Base-by-base conservation (phyloP, 352 stramenopile species). In the Phytophthora kernoviae region DNA sequence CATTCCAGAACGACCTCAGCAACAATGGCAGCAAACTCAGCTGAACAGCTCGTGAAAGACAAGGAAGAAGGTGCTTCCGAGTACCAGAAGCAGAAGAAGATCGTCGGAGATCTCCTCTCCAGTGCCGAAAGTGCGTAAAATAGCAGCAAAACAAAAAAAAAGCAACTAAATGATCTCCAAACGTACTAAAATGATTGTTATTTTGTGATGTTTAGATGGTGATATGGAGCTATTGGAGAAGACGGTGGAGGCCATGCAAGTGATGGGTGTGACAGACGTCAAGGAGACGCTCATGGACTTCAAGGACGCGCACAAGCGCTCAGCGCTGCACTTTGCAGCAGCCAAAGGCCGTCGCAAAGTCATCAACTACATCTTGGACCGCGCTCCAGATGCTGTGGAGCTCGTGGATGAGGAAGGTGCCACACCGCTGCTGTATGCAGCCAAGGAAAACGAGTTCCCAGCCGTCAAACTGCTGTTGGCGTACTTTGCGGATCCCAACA, bases 261-360 rank as follows among this genome's bases (percentile, higher is more conserved):
- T 77, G 40, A 84, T 87, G 68, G 79, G 81, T 50, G 73, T 77
- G 47, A 75, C 75, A 44, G 80, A 83, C 54, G 54, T 73, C n/a
- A 82, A 82, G 60, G 70, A 75, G 41, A 74, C 83, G 45, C 67
- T 94, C 21, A 77, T 54, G 61, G 81, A 87, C 45, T 94, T 90
- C 66, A 91, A 90, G 57, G 84, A 94, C 65, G 84, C 79, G 40
- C 79, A 94, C 66, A 88, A 92, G 69, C 84, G 84, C 65, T 84
- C 75, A 60, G 79, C 82, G 50, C 62, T 94, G 55, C 84, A 94
- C 68, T 94, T 94, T 65, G 82, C 84, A 4, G 84, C 82, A 10
- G 75, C 76, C 49, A 90, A 91, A 62, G 84, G 84, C 30, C 80
- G 84, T 26, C 75, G 79, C n/a, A 92, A 94, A 66, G 76, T 91